Evolutionary conservation across 805 yeast species (phyloP).

Genomic region (Saccharomycopsis sp.): DNA sequence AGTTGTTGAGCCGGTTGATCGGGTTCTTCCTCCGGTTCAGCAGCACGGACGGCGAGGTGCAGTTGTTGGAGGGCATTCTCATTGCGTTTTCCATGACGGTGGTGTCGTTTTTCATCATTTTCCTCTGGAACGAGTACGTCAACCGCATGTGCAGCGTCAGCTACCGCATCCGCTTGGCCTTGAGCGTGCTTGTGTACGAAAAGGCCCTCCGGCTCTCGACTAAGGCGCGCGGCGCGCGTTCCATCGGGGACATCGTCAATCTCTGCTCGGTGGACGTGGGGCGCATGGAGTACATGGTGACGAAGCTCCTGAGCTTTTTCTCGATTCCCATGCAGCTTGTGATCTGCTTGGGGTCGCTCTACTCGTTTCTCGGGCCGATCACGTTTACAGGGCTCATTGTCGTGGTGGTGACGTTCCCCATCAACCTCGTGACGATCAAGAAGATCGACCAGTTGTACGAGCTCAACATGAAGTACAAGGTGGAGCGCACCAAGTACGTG

Average conservation of each 20-base stretch:
- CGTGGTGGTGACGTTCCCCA: conserved; percentile 50
- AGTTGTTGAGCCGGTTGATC: conserved; percentile 45
- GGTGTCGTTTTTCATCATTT: conserved; percentile 53
- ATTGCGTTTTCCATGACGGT: conserved; percentile 60
- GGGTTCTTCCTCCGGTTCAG: conserved; percentile 32
- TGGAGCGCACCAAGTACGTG: conserved; percentile 50
- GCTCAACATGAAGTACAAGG: conserved; percentile 57
- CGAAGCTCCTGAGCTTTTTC: conserved; percentile 45
- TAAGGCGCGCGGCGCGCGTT: conserved; percentile 48
- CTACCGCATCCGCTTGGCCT: conserved; percentile 55
- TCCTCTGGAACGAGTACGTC: conserved; percentile 62
- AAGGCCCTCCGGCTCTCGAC: conserved; percentile 66
- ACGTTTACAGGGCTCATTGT: conserved; percentile 50
- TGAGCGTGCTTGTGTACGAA: conserved; percentile 61
- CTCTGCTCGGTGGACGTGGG: conserved; percentile 71
- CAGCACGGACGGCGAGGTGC: conserved; percentile 29
- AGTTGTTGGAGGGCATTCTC: conserved; percentile 52
- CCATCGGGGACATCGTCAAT: conserved; percentile 78
- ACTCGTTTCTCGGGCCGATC: conserved; percentile 50
- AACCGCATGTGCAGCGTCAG: conserved; percentile 53
- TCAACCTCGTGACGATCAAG: conserved; percentile 43
- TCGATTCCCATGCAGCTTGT: conserved; percentile 54
- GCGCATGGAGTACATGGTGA: conserved; percentile 54
- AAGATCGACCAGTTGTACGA: conserved; percentile 40
- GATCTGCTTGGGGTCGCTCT: conserved; percentile 47